Percentiles rank a stretch among this genome's conserved stretches.
These are phyloP conservation scores for Paramecium sonneborni DNA, from an alignment of 73 alveolate genomes.

Conservation along the genomic window DNA sequence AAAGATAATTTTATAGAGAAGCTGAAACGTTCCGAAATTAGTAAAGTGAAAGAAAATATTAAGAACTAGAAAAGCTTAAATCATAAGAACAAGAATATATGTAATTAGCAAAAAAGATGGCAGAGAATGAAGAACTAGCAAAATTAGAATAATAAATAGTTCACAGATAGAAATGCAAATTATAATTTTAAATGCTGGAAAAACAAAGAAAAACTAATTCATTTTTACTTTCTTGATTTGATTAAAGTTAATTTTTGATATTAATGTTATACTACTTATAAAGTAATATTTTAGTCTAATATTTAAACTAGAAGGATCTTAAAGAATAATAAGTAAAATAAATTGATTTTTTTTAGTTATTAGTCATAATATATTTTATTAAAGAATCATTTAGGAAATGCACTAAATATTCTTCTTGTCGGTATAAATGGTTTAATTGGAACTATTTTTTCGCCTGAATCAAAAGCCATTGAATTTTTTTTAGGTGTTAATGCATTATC, in stretches of 20 bases:
- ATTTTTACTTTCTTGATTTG: not conserved
- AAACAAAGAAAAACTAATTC: not conserved
- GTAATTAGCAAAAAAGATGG: not conserved
- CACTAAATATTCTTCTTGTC: slow-evolving; percentile 5
- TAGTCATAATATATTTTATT: too few species aligned
- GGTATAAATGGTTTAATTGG: slow-evolving; percentile 19
- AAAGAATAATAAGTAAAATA: too few species aligned
- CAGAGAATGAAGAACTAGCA: not conserved
- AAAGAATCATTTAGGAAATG: slow-evolving; percentile 47
- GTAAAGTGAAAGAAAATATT: not conserved
- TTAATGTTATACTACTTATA: not conserved
- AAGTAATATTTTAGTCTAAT: too few species aligned
- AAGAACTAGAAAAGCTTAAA: not conserved
- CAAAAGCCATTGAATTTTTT: not conserved
- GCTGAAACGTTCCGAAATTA: not conserved
- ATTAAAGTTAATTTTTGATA: not conserved
- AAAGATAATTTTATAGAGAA: not conserved
- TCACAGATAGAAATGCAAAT: not conserved
- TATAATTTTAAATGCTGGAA: not conserved
- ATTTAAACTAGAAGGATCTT: too few species aligned
- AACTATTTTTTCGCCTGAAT: not conserved
- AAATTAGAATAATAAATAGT: not conserved
- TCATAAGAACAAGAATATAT: not conserved
- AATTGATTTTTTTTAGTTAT: too few species aligned
- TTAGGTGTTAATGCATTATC: not conserved